Conservation (phyloP, 495 filamentous ascomycete species). For the Penicillium cataractarum region DNA sequence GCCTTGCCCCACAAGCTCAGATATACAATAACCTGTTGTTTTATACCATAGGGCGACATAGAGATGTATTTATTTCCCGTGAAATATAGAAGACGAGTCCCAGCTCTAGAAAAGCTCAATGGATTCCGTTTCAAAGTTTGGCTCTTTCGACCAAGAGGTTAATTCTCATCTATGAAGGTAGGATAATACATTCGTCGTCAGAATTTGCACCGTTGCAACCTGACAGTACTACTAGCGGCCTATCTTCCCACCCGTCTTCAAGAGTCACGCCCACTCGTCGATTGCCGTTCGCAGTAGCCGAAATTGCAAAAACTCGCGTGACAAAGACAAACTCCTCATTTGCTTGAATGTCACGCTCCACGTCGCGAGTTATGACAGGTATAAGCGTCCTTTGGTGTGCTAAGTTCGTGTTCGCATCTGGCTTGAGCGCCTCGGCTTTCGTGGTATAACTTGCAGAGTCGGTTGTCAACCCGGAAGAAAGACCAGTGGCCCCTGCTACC, state of each 20-base stretch:
- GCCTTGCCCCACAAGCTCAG: too few species aligned
- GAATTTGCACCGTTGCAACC: background rate
- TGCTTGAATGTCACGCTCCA: background rate
- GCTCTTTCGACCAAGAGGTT: too few species aligned
- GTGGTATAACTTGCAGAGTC: background rate
- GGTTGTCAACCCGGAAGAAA: background rate
- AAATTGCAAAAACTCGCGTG: conserved; percentile 16
- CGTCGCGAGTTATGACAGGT: conserved; percentile 9
- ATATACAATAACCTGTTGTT: too few species aligned
- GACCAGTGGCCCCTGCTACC: conserved; percentile 6
- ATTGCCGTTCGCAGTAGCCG: conserved; percentile 4
- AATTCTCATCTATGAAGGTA: background rate
- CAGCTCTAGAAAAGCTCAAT: too few species aligned
- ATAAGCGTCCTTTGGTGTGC: conserved; percentile 10
- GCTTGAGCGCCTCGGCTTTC: conserved; percentile 5
- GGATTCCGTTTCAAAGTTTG: background rate
- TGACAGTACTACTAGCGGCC: background rate
- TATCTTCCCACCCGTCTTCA: conserved; percentile 15
- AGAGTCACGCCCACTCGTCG: background rate
- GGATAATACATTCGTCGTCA: background rate
- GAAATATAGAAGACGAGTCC: too few species aligned
- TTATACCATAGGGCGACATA: too few species aligned
- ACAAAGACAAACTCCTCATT: conserved; percentile 7
- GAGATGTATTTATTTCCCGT: too few species aligned
- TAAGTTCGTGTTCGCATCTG: conserved; percentile 20